Evolutionary conservation across 1,139 yeast genomes (phyloP).

Genomic region (Suhomyces yuchorum): DNA sequence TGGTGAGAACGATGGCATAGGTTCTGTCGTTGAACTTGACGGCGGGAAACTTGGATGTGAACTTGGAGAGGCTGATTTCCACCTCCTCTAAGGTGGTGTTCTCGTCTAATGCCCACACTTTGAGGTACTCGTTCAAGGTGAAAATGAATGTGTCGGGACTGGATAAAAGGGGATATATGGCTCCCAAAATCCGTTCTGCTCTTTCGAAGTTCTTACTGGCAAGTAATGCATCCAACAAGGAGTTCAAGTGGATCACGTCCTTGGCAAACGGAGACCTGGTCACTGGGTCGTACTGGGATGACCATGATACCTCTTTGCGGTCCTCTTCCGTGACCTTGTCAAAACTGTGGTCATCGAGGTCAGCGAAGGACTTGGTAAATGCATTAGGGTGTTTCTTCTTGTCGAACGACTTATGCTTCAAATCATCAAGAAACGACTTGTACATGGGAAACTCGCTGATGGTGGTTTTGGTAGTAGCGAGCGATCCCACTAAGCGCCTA

Average conservation of each 20-base stretch:
- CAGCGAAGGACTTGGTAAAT: constrained; percentile 27
- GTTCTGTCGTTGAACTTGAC: constrained; percentile 48
- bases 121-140: constrained; percentile 42
- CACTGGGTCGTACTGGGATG: constrained; percentile 46
- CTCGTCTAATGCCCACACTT: constrained; percentile 35
- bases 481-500: constrained; percentile 6
- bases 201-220: constrained; percentile 67
- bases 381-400: constrained; percentile 14
- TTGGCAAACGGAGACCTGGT: constrained; percentile 51
- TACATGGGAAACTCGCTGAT: constrained; percentile 16
- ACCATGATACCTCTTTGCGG: constrained; percentile 33
- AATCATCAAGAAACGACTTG: constrained; percentile 19
- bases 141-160: constrained; percentile 36
- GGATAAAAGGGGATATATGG: constrained; percentile 50
- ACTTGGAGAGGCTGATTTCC: constrained; percentile 29
- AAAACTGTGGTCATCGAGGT: constrained; percentile 21
- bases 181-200: constrained; percentile 67
- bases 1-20: constrained; percentile 36
- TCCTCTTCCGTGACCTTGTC: constrained; percentile 22
- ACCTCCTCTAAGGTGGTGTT: constrained; percentile 30
- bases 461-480: constrained; percentile 9
- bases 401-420: constrained; percentile 13
- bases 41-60: constrained; percentile 31
- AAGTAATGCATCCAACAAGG: constrained; percentile 78
- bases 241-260: constrained; percentile 69